These are phyloP conservation scores for Cryptococcus neoformans DNA, from an alignment of 1,284 basidiomycete genomes.

Conservation along the genomic window DNA sequence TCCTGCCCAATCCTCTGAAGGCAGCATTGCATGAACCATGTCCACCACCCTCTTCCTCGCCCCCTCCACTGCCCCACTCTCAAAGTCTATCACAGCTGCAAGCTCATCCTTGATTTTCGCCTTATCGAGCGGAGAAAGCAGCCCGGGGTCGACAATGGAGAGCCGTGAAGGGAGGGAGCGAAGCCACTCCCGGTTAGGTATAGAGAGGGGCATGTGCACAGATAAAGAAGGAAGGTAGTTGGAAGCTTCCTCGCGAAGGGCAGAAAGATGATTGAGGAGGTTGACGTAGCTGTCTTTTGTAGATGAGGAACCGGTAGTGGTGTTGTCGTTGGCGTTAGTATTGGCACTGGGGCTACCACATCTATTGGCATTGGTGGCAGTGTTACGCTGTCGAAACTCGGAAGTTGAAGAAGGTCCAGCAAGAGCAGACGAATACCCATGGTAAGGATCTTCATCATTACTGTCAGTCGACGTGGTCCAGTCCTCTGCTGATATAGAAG, in stretches of 20 bases:
- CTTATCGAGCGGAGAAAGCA: conserved; percentile 4
- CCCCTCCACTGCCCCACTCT: conserved; percentile 21
- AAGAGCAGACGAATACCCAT: background rate
- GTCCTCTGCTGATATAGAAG: conserved; percentile 6
- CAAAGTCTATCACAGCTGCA: background rate
- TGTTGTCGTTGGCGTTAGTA: background rate
- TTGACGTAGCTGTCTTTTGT: conserved; percentile 11
- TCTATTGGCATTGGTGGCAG: background rate
- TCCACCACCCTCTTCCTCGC: conserved; percentile 39
- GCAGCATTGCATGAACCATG: conserved; percentile 40
- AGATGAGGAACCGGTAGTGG: background rate
- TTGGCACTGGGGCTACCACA: background rate
- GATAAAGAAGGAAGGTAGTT: conserved; percentile 25
- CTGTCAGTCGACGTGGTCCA: conserved; percentile 1
- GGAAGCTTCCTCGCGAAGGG: conserved; percentile 42
- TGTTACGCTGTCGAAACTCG: background rate
- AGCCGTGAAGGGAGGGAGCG: conserved; percentile 32
- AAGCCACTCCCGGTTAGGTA: conserved; percentile 35
- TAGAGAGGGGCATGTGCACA: conserved; percentile 9
- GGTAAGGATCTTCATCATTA: conserved; percentile 2
- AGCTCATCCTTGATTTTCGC: background rate
- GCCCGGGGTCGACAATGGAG: conserved; percentile 28
- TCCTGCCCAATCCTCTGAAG: conserved; percentile 49
- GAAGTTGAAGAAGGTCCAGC: background rate
- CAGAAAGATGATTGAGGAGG: conserved; percentile 35